A percentile compares a stretch with the other conserved stretches of the same genome.
Evolutionary conservation across 169 alveolate genomes (phyloP).

Genomic region (Plasmodium chabaudi): DNA sequence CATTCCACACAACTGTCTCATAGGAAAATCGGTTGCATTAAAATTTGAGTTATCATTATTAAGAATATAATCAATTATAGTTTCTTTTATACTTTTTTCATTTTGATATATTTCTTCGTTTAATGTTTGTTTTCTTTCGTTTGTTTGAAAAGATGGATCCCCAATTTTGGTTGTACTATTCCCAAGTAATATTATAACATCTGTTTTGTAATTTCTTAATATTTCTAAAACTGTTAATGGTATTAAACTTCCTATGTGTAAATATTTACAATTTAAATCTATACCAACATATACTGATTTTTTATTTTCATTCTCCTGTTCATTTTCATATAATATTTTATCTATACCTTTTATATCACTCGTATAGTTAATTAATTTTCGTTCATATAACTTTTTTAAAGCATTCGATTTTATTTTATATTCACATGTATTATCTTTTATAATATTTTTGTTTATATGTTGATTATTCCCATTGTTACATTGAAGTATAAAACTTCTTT

Average conservation of each 20-base stretch:
- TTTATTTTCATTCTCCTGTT: conserved; percentile 3
- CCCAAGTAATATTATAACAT: conserved; percentile 84
- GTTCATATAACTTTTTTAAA: conserved; percentile 24
- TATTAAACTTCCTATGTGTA: conserved; percentile 86
- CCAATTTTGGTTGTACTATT: conserved; percentile 87
- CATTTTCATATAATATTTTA: conserved; percentile 23
- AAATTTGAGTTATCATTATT: not conserved
- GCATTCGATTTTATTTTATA: conserved; percentile 49
- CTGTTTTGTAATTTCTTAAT: conserved; percentile 76
- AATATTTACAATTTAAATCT: conserved; percentile 82
- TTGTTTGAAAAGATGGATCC: conserved; percentile 86
- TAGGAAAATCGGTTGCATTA: no score
- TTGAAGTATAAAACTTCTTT: not conserved
- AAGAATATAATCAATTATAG: conserved; percentile 35
- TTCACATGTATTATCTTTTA: conserved; percentile 4
- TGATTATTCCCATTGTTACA: no score
- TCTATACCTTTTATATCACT: conserved; percentile 34
- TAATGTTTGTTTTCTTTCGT: conserved; percentile 40
- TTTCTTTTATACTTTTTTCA: conserved; percentile 5
- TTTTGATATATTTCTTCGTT: conserved; percentile 33
- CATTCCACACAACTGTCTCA: no score
- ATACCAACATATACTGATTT: conserved; percentile 79
- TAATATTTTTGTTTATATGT: not conserved
- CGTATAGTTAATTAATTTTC: conserved; percentile 29
- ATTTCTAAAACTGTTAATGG: conserved; percentile 83